Base-by-base conservation (phyloP, 148 eudicot species). In the Fagopyrum tataricum region DNA sequence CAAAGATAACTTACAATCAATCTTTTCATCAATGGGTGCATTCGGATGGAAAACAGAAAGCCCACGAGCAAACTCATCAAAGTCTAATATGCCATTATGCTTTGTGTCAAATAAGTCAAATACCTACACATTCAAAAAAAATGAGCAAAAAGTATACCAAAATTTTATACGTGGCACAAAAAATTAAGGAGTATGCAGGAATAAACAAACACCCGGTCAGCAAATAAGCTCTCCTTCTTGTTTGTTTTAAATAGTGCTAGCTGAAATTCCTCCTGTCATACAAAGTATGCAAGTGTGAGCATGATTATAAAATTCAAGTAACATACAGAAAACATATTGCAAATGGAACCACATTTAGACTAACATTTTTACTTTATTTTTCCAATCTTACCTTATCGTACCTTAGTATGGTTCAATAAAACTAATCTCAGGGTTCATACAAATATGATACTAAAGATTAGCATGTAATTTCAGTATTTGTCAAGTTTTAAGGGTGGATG, bases 11-110 rank as follows among this genome's bases (percentile, higher is more conserved):
- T 14, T 82, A 82, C 89, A 86, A 20, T 72, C 73, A 43, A 75
- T 81, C 78, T 88, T 88, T 21, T 86, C 81, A 9, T 78, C 81
- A 11, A 71, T 43, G 7, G 84, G 84, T 11, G 90, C 84, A 82
- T 73, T 72, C 4, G 93, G 93, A 69, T 89, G 93, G 73, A 86
- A 89, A 23, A 89, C 77, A 56, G 81, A 75, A 40, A 86, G 79
- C 26, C 76, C 79, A 77, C 76, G 86, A 52, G 85, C 77, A 77
- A 89, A 89, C 73, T 87, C 90, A 7, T 82, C 90, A 76, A 85
- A 86, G 61, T 83, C 90, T 74, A 89, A 78, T 21, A 85, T 72
- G 26, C 90, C 90, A 75, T 85, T 80, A 74, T 78, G 79, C 78
- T 83, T 89, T 69, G 78, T 75, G 64, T 85, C 88, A 78, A 89